Conservation (phyloP, 441 rosid genomes). For the Populus hybrid region DNA sequence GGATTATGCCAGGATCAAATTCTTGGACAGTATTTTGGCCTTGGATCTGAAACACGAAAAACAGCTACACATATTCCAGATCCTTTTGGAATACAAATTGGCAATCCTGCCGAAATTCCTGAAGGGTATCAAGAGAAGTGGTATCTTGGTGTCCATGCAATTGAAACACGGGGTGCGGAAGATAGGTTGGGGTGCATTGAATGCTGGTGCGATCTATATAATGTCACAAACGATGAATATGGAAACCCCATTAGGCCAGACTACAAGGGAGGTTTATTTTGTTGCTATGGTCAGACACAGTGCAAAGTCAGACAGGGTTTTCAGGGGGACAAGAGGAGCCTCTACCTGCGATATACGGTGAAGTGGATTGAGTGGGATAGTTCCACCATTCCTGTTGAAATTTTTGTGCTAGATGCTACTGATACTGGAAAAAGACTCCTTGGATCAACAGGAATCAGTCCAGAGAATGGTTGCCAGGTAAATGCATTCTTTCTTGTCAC, state of each 20-base stretch:
- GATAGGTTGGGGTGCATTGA: conserved; percentile 77
- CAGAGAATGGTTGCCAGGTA: conserved; percentile 56
- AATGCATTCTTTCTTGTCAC: neutral
- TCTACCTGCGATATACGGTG: conserved; percentile 62
- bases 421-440: conserved; percentile 46
- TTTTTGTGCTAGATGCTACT: conserved; percentile 67
- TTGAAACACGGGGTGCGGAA: conserved; percentile 73
- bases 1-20: conserved; percentile 53
- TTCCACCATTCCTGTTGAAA: conserved; percentile 52
- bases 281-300: conserved; percentile 66
- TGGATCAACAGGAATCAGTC: conserved; percentile 30
- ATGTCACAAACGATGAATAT: conserved; percentile 50
- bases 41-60: conserved; percentile 79
- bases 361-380: conserved; percentile 70
- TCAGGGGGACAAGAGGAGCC: conserved; percentile 43
- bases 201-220: conserved; percentile 72
- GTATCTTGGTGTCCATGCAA: conserved; percentile 77
- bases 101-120: conserved; percentile 62
- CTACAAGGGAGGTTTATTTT: conserved; percentile 60
- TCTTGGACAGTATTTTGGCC: conserved; percentile 58
- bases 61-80: conserved; percentile 64
- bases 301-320: conserved; percentile 60
- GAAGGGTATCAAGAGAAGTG: conserved; percentile 66
- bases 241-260: conserved; percentile 47
- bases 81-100: conserved; percentile 77